Conservation (phyloP, 495 filamentous ascomycete species). For the Amphirosellinia nigrospora region DNA sequence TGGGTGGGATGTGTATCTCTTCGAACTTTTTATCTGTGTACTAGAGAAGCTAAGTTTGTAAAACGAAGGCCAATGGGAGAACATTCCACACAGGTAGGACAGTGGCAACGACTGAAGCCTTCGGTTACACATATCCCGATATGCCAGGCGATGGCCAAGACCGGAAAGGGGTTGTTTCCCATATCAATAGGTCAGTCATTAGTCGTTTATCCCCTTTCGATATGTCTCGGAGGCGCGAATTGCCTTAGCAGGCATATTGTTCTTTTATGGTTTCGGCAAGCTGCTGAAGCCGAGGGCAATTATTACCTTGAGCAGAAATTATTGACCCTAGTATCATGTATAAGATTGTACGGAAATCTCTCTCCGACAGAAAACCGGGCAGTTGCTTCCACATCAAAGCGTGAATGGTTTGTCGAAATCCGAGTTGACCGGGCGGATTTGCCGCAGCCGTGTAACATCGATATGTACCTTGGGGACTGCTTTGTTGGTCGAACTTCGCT, state of each 20-base stretch:
- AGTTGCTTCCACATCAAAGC: conserved; percentile 7
- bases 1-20: not conserved
- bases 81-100: conserved; percentile 49
- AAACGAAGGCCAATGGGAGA: conserved; percentile 25
- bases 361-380: not conserved
- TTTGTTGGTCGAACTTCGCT: conserved; percentile 33
- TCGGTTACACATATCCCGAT: conserved; percentile 59
- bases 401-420: conserved; percentile 43
- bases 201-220: too few relatives aligned
- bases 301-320: too few relatives aligned
- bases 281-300: too few relatives aligned
- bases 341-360: conserved; percentile 39
- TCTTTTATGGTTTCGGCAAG: too few relatives aligned
- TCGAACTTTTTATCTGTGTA: not conserved
- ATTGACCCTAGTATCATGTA: too few relatives aligned
- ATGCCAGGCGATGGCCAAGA: conserved; percentile 32
- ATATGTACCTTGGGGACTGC: conserved; percentile 36
- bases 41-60: conserved; percentile 1
- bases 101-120: conserved; percentile 34
- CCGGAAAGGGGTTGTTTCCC: conserved; percentile 27
- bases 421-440: conserved; percentile 41
- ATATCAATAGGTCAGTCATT: too few relatives aligned
- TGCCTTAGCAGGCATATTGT: too few relatives aligned
- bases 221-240: too few relatives aligned
- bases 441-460: conserved; percentile 39